These are phyloP conservation scores for Lipomyces sp. DNA, from an alignment of 805 yeast species.

Conservation along the genomic window DNA sequence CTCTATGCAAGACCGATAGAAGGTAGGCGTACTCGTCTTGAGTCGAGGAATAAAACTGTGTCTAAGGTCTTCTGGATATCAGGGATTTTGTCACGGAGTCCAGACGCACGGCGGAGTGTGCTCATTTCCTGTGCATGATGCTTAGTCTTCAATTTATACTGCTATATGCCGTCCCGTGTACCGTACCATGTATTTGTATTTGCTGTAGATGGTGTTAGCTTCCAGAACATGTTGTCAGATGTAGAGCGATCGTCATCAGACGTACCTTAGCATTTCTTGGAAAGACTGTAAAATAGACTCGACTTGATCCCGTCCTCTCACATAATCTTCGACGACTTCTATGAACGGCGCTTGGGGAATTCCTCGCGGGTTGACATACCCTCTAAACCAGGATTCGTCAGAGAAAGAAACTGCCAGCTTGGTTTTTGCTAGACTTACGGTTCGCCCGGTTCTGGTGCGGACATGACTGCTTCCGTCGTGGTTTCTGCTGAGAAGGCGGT, in stretches of 20 bases:
- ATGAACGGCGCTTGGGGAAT: slow-evolving; percentile 96
- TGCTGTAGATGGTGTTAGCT: too few relatives aligned
- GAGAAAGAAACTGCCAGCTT: neutral
- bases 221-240: too few relatives aligned
- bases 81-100: slow-evolving; percentile 73
- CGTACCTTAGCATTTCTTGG: slow-evolving; percentile 72
- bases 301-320: slow-evolving; percentile 67
- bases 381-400: slow-evolving; percentile 3
- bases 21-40: slow-evolving; percentile 39
- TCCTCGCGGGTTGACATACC: slow-evolving; percentile 74
- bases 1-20: slow-evolving; percentile 8
- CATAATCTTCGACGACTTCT: slow-evolving; percentile 71
- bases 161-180: slow-evolving; percentile 20
- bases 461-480: neutral
- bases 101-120: slow-evolving; percentile 41
- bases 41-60: slow-evolving; percentile 59
- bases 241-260: neutral
- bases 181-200: slow-evolving; percentile 82
- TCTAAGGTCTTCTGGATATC: slow-evolving; percentile 84
- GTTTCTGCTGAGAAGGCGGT: neutral
- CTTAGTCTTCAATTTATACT: slow-evolving; percentile 32
- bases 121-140: slow-evolving; percentile 43
- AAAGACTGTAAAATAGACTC: slow-evolving; percentile 66
- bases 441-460: slow-evolving; percentile 3
- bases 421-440: slow-evolving; percentile 1